Evolutionary conservation across 2,329 filamentous ascomycete genomes (phyloP).

Genomic region (Emergomyces orientalis): DNA sequence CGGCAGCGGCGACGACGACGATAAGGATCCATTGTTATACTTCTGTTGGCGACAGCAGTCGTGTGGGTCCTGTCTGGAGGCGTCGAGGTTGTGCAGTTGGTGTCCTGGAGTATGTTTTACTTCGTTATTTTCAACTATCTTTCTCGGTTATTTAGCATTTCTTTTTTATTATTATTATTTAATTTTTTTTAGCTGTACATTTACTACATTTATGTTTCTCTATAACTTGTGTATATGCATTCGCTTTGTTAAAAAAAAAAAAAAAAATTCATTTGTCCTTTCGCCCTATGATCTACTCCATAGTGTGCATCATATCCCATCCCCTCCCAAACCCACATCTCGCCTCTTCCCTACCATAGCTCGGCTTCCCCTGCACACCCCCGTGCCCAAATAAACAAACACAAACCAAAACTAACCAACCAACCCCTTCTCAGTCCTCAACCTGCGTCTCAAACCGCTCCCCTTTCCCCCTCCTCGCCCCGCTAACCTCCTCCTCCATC

Average conservation of each 20-base stretch:
- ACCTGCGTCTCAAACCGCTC: constrained; percentile 33
- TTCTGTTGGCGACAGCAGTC: constrained; percentile 31
- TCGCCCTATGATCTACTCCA: no score
- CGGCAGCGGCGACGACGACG: not conserved
- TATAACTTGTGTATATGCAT: no score
- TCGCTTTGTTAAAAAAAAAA: not conserved
- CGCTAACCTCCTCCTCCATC: constrained; percentile 27
- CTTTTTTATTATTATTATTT: no score
- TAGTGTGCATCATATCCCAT: no score
- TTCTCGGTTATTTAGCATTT: no score
- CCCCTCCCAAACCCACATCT: no score
- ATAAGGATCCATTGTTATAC: constrained; percentile 23
- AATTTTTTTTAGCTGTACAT: not conserved
- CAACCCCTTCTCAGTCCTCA: constrained; percentile 25
- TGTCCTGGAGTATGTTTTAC: constrained; percentile 28
- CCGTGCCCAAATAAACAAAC: not conserved
- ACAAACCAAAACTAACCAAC: not conserved
- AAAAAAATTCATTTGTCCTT: no score
- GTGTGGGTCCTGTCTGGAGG: constrained; percentile 27
- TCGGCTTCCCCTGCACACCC: not conserved
- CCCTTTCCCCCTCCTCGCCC: constrained; percentile 31
- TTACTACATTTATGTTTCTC: no score
- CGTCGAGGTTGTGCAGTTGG: constrained; percentile 30
- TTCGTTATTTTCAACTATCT: no score
- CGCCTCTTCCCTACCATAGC: not conserved